These are phyloP conservation scores for Ogataea paraovalis DNA, from an alignment of 805 yeast species.

Conservation along the genomic window DNA sequence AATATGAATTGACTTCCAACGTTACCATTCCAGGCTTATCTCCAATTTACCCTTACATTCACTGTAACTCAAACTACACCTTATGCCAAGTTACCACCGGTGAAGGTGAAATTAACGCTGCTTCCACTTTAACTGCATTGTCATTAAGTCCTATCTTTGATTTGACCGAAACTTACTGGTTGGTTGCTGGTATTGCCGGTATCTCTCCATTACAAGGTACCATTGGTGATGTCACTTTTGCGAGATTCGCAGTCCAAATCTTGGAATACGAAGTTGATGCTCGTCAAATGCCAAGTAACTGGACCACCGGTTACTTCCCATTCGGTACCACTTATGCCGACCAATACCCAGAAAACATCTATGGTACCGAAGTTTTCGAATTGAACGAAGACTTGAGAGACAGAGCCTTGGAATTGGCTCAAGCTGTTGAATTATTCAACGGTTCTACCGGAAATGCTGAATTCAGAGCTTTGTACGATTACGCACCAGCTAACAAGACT, in stretches of 20 bases:
- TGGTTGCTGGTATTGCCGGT: conserved; percentile 66
- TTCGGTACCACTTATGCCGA: conserved; percentile 48
- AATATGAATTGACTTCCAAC: conserved; percentile 46
- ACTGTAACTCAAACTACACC: conserved; percentile 49
- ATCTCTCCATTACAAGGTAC: conserved; percentile 54
- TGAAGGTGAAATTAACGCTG: conserved; percentile 67
- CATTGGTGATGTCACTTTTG: conserved; percentile 56
- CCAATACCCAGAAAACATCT: conserved; percentile 49
- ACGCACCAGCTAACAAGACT: conserved; percentile 45
- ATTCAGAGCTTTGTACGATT: conserved; percentile 46
- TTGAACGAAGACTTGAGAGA: conserved; percentile 55
- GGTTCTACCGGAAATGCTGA: conserved; percentile 43
- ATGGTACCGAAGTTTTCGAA: conserved; percentile 65
- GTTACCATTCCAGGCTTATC: conserved; percentile 64
- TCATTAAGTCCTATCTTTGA: conserved; percentile 52
- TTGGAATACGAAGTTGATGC: conserved; percentile 57
- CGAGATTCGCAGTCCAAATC: conserved; percentile 59
- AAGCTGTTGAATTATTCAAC: conserved; percentile 37
- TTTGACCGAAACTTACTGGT: conserved; percentile 54
- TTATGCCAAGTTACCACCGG: conserved; percentile 65
- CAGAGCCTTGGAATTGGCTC: conserved; percentile 51
- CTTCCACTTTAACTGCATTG: conserved; percentile 52
- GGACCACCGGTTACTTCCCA: conserved; percentile 59
- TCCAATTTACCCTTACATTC: conserved; percentile 52
- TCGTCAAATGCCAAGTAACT: conserved; percentile 44